phyloP scores from a whole-genome alignment of 1,284 basidiomycete species.

The Marasmius fiardii region DNA sequence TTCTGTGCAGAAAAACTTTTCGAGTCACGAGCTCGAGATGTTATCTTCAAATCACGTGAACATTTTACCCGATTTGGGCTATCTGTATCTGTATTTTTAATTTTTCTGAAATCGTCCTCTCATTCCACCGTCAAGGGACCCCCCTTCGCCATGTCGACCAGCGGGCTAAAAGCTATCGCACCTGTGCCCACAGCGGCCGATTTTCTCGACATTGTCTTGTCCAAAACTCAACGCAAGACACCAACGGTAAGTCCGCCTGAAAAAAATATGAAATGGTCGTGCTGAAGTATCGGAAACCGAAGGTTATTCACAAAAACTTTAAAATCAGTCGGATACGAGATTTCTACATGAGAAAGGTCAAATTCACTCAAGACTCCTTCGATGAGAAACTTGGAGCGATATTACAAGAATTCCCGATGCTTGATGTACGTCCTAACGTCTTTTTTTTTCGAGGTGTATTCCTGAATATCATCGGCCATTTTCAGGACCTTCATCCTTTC shows the following conservation, averaged over 20 bases:
- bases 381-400: constrained; percentile 96
- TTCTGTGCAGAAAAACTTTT: constrained; percentile 1
- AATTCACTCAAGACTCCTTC: constrained; percentile 97
- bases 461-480: constrained; percentile 2
- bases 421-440: constrained; percentile 66
- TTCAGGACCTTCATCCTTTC: constrained; percentile 92
- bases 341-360: constrained; percentile 99
- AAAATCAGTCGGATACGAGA: constrained; percentile 95
- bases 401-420: constrained; percentile 93
- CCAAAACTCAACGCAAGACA: constrained; percentile 95
- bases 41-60: no score
- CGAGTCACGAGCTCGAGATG: background rate
- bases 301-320: constrained; percentile 98
- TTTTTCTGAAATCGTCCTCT: no score
- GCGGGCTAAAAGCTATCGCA: constrained; percentile 91
- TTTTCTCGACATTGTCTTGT: constrained; percentile 93
- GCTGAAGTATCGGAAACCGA: constrained; percentile 1
- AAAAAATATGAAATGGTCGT: background rate
- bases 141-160: constrained; percentile 67
- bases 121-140: background rate
- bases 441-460: background rate
- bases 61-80: no score
- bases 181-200: constrained; percentile 95
- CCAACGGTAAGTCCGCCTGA: constrained; percentile 68
- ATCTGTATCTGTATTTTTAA: no score